Base-by-base conservation (phyloP, 352 stramenopile genomes). In the Globisporangium emineosum region DNA sequence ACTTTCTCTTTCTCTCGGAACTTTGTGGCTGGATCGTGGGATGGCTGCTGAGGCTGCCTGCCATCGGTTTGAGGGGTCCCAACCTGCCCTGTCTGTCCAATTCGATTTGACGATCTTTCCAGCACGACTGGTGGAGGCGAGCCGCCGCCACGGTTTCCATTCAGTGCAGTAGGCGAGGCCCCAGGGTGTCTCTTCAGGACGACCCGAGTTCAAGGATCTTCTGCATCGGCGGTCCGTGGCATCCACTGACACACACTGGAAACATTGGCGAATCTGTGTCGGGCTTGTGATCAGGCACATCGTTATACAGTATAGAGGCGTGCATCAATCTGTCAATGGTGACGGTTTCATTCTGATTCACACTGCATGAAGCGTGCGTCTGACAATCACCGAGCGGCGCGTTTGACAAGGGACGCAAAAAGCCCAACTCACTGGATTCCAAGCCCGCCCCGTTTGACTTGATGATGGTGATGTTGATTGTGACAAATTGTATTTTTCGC, bases 11-110 rank as follows among this genome's bases (percentile, higher is more conserved):
- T 23, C 40, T 23, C 15, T 47, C 15, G 40, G 15, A 47, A 15
- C 23, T 47, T 47, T 47, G 40, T 47, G 40, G 40, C 40, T 47
- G 40, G 40, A 47, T 47, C 40, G 40, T 47, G 40, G 40, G 40
- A 45, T 45, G 40, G 37, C 37, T 43, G 12, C 35, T 19, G 35
- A 42, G 37, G 37, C 15, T 45, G 10, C 33, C 33, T 15, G 37
- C 15, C 37, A 45, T 4, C n/a, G 37, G 37, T 17, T 17, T 17
- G 17, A 6, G 17, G 8, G 33, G 33, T 40, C 10, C 9, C 12
- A 9, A 6, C 17, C 40, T 23, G 40, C 40, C 40, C 40, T 47
- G 40, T 47, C 40, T 47, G 40, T 47, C 40, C 40, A 17, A 47
- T 47, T 47, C 23, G 40, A 45, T n/a, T n/a, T 21, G 37, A 45